Conservation (phyloP, 495 filamentous ascomycete genomes). For the Neurospora sp. region DNA sequence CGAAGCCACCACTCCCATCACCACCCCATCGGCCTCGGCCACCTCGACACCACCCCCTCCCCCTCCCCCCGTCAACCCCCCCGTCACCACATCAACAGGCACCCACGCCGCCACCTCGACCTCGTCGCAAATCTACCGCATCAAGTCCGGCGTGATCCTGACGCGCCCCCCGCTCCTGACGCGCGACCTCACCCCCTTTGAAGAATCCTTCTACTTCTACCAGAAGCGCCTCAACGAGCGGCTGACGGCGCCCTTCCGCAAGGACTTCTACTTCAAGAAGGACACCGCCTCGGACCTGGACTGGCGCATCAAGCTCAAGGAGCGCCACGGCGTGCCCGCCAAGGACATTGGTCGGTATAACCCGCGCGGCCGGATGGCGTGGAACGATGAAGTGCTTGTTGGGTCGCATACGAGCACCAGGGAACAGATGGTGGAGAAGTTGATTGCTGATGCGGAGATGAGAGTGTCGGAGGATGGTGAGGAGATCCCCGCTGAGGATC, state of each 20-base stretch:
- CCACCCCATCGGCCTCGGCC: too few species aligned
- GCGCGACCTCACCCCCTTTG: constrained; percentile 72
- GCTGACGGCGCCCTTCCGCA: constrained; percentile 75
- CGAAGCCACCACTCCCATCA: constrained; percentile 4
- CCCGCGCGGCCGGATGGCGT: constrained; percentile 60
- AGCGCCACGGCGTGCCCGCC: constrained; percentile 58
- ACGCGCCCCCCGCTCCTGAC: constrained; percentile 84
- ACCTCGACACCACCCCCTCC: neutral
- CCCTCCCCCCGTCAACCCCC: neutral
- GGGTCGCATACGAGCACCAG: constrained; percentile 52
- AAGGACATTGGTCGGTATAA: constrained; percentile 83
- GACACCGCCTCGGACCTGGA: constrained; percentile 76
- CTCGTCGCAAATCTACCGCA: constrained; percentile 40
- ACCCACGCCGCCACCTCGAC: constrained; percentile 12
- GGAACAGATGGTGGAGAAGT: constrained; percentile 38
- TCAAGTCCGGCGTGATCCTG: constrained; percentile 74
- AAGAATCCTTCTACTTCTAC: constrained; percentile 90
- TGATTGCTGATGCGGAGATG: constrained; percentile 69
- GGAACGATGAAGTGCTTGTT: constrained; percentile 88
- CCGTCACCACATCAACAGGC: constrained; percentile 2
- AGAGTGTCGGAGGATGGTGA: constrained; percentile 53
- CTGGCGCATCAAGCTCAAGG: constrained; percentile 77
- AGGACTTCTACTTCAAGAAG: constrained; percentile 93
- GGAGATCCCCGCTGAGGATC: constrained; percentile 49
- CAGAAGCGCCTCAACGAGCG: constrained; percentile 96